Percentiles rank a stretch among this genome's conserved stretches.
These are phyloP conservation scores for Chalaropsis thielavioides DNA, from an alignment of 2,329 filamentous ascomycete species.

Conservation along the genomic window DNA sequence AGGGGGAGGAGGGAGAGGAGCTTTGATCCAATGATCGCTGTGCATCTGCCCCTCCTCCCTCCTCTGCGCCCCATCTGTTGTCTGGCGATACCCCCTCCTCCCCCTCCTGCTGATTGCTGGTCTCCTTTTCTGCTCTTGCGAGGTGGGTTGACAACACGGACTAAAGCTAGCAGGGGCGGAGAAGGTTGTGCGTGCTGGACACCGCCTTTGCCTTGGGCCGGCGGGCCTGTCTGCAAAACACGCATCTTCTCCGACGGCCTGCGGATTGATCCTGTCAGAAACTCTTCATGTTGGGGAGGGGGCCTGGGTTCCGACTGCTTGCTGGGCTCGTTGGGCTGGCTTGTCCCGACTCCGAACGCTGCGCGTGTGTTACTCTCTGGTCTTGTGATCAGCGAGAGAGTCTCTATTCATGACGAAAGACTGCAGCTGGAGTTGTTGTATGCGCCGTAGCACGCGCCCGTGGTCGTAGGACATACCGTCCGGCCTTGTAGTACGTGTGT, in stretches of 20 bases:
- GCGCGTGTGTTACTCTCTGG: neutral
- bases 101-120: too few relatives aligned
- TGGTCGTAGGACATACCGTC: too few relatives aligned
- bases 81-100: neutral
- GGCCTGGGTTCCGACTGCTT: neutral
- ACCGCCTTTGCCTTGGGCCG: neutral
- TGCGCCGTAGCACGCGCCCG: too few relatives aligned
- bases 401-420: too few relatives aligned
- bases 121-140: too few relatives aligned
- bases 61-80: neutral
- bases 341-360: neutral
- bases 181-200: neutral
- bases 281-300: neutral
- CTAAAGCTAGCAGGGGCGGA: neutral
- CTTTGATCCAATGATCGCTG: conserved; percentile 4
- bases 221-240: neutral
- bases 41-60: neutral
- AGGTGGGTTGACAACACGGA: neutral
- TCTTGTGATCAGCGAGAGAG: too few relatives aligned
- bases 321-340: too few relatives aligned
- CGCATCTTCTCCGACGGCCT: neutral
- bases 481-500: too few relatives aligned
- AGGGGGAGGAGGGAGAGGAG: neutral
- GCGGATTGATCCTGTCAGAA: neutral
- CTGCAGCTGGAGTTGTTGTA: too few relatives aligned